These are phyloP conservation scores for Magnolia sinica DNA, from an alignment of 164 flowering plant genomes.

Conservation along the genomic window DNA sequence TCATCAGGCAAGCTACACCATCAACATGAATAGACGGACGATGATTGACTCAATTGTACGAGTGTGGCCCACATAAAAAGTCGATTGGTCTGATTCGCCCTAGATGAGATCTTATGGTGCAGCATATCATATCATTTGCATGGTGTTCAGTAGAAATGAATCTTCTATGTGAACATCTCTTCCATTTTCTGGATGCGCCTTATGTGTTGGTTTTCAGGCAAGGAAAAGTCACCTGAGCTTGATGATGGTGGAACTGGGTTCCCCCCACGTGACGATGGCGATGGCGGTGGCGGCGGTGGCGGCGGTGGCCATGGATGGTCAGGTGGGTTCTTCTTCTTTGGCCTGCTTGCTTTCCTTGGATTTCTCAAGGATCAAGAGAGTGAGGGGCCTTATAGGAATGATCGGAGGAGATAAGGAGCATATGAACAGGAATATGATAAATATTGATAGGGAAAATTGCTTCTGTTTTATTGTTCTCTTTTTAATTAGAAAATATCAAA, in stretches of 20 bases:
- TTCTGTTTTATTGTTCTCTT: conserved; percentile 2
- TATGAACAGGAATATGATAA: too few species aligned
- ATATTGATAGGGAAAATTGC: background rate
- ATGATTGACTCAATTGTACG: too few species aligned
- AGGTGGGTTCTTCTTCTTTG: conserved; percentile 89
- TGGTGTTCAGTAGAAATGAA: too few species aligned
- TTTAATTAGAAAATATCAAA: too few species aligned
- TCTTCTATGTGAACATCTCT: background rate
- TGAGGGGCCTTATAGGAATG: conserved; percentile 43
- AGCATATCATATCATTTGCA: too few species aligned
- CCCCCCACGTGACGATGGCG: conserved; percentile 89
- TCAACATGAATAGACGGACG: too few species aligned
- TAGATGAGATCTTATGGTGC: too few species aligned
- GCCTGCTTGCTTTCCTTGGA: conserved; percentile 82
- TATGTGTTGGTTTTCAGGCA: conserved; percentile 33
- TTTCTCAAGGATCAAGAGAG: conserved; percentile 74
- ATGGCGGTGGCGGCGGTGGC: conserved; percentile 43
- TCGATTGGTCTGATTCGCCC: too few species aligned
- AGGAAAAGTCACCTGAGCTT: conserved; percentile 77
- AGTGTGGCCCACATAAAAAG: too few species aligned
- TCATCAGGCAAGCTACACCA: too few species aligned
- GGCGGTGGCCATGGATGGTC: conserved; percentile 92
- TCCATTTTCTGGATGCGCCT: background rate
- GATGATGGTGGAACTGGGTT: conserved; percentile 90
- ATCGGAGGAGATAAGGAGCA: conserved; percentile 18